Evolutionary conservation across 1,139 yeast species (phyloP), one percentile per base, ranked within the genome.

Genomic region (Pneumocystis wakefieldiae): DNA sequence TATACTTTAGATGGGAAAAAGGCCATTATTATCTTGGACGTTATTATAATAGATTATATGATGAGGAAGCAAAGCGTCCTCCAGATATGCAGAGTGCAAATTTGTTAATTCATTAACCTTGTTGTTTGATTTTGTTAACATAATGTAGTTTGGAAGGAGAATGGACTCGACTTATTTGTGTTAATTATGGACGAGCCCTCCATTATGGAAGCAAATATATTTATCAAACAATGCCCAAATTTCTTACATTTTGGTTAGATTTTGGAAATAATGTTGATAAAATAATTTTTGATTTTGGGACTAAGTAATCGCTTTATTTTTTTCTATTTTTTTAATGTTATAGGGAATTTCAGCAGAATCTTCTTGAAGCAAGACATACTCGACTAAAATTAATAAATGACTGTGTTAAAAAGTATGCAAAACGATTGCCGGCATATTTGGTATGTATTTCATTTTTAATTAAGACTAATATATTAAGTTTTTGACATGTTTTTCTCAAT

Each of bases 161-260:
- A n/a, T 79, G 83, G 67, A 92, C 88, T 69, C 80, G 77, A 36
- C 81, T 81, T 48, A 83, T 90, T 36, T 83, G 90, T 7, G 74
- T 81, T 7, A 80, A 81, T 64, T 89, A 87, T 69, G 75, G 86
- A 55, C 78, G 81, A 39, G 85, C 96, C 0, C 80, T 91, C 61
- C 82, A 82, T 17, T 80, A 80, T 64, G 94, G 95, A 0, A 79
- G 84, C 7, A 80, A 82, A 60, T 86, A 83, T 71, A 80, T 88
- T 3, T 85, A 85, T 70, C 97, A 94, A 73, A 87, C 95, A 0
- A 75, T 94, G 29, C 98, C 98, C 0, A 90, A 90, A 71, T 81
- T 90, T 35, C 80, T 92, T 6, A 91, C 97, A 0, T 80, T 90
- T 24, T 94, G 98, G 98, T 77, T 94, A 24, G 97, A 92, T 70